Evolutionary conservation across 2,329 filamentous ascomycete species (phyloP).

Genomic region (Parascedosporium putredinis): DNA sequence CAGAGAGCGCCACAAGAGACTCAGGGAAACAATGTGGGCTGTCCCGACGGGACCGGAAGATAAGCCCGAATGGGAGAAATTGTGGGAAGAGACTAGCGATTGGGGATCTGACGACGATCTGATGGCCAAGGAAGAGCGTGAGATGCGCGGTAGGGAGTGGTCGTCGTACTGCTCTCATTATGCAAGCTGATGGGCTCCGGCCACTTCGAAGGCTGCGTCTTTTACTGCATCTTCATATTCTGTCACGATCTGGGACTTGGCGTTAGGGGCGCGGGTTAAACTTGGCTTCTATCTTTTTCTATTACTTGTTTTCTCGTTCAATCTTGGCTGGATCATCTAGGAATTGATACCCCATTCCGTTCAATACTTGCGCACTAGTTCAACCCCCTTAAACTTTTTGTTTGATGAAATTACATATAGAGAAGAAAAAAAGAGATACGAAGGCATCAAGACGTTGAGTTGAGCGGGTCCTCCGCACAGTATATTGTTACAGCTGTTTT

Average conservation of each 20-base stretch:
- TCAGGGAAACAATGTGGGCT: conserved; percentile 89
- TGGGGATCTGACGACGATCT: conserved; percentile 79
- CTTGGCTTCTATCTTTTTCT: not conserved
- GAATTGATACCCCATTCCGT: conserved; percentile 4
- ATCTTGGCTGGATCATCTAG: not conserved
- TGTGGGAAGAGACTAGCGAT: conserved; percentile 83
- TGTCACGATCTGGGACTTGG: not conserved
- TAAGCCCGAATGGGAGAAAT: conserved; percentile 62
- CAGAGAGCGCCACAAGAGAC: conserved; percentile 82
- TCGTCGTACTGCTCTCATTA: conserved; percentile 12
- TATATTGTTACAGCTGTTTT: conserved; percentile 18
- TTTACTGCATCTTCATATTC: too few relatives aligned
- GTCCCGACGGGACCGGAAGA: conserved; percentile 50
- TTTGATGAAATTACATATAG: too few relatives aligned
- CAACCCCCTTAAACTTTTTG: too few relatives aligned
- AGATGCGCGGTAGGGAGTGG: conserved; percentile 29
- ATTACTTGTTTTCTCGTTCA: not conserved
- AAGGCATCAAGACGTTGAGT: conserved; percentile 2
- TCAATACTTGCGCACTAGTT: not conserved
- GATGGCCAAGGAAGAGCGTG: conserved; percentile 62
- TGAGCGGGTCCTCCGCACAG: conserved; percentile 11
- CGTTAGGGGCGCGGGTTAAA: not conserved
- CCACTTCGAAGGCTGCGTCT: too few relatives aligned
- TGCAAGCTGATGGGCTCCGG: not conserved
- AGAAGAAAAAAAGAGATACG: too few relatives aligned